Evolutionary conservation across 164 flowering plant species (phyloP).

Genomic region (Kingdonia uniflora): DNA sequence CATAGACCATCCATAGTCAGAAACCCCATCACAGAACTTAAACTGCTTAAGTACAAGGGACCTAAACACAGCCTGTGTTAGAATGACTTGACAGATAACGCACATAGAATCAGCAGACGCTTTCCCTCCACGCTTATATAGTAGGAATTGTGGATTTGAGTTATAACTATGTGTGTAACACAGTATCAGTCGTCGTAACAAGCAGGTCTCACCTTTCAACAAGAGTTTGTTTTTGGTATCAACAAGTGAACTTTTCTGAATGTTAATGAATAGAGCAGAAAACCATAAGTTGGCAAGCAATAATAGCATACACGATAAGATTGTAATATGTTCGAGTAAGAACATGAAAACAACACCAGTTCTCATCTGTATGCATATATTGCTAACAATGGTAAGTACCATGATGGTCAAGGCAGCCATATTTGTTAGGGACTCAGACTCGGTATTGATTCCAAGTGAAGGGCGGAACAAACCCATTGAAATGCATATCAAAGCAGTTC

Average conservation of each 20-base stretch:
- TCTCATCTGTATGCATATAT: neutral
- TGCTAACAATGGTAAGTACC: neutral
- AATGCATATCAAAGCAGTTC: neutral
- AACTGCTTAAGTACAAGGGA: neutral
- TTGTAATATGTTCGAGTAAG: neutral
- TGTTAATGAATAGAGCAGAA: neutral
- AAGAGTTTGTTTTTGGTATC: neutral
- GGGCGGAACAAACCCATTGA: neutral
- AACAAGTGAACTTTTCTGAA: neutral
- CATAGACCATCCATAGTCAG: conserved; percentile 1
- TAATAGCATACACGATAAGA: neutral
- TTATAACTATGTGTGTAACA: neutral
- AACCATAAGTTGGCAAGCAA: neutral
- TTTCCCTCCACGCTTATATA: neutral
- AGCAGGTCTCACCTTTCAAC: neutral
- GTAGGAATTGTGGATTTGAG: neutral
- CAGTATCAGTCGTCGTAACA: neutral
- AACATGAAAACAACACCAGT: neutral
- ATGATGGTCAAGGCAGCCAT: neutral
- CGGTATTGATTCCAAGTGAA: neutral
- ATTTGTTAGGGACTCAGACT: neutral
- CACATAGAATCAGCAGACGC: neutral
- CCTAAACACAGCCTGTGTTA: neutral
- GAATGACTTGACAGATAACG: neutral
- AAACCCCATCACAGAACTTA: neutral